These are phyloP conservation scores for Nicotiana tabacum DNA, from an alignment of 257 asterid species.

Conservation along the genomic window DNA sequence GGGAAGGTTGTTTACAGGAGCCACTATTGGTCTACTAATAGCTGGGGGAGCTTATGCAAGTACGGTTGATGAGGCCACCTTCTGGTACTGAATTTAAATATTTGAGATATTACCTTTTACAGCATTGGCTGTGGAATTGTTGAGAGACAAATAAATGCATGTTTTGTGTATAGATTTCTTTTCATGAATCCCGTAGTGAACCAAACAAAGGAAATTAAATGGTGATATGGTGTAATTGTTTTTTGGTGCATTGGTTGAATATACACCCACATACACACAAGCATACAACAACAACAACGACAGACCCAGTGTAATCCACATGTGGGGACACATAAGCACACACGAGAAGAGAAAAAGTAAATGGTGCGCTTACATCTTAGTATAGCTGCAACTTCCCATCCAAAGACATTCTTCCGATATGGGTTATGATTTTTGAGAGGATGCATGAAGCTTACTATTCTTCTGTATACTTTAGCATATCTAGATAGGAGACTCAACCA, in stretches of 20 bases:
- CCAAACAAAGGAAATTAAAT: background rate
- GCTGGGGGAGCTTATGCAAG: conserved; percentile 98
- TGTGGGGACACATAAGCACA: background rate
- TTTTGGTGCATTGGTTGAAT: background rate
- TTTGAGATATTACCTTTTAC: background rate
- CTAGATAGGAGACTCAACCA: background rate
- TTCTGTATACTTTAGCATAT: background rate
- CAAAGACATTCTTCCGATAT: background rate
- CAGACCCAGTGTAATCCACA: too few species aligned
- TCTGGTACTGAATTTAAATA: conserved; percentile 51
- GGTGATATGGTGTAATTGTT: background rate
- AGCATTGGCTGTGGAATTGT: background rate
- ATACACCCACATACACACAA: background rate
- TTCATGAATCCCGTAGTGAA: background rate
- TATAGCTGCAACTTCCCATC: background rate
- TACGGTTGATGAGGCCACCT: conserved; percentile 98
- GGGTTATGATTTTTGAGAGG: background rate
- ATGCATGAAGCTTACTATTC: background rate
- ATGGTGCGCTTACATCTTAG: background rate
- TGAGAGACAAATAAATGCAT: background rate
- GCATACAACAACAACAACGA: too few species aligned
- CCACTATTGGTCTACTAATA: conserved; percentile 78
- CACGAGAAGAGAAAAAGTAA: background rate
- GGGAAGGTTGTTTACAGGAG: conserved; percentile 91
- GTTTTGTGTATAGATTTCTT: background rate